Base-by-base conservation (phyloP, 2,329 filamentous ascomycete species). In the Neophaeococcomyces aloes region DNA sequence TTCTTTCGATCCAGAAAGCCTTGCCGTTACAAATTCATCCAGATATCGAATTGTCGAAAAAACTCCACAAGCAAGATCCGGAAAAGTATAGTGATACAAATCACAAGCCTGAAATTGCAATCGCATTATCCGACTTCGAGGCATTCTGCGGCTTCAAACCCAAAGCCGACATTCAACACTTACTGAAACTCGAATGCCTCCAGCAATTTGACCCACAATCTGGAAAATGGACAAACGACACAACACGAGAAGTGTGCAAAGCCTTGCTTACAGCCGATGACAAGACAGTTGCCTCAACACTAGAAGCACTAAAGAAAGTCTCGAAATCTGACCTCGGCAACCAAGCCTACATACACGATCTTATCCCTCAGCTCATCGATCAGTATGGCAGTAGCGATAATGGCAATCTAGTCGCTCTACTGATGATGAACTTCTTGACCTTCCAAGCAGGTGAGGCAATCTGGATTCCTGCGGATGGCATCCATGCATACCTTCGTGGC, bases 31-130 rank as follows among this genome's bases (percentile, higher is more conserved):
- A 87, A 57, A 71, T 86, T 11, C 83, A 87, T 50, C 83, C 82
- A 25, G 75, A 86, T 64, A 83, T 81, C 56, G 66, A 73, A 0
- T 70, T 86, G 1, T 74, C 83, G 0, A 63, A 70, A 7, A 70
- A 78, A 53, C 69, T 86, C 2, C 80, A 86, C 62, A 58, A 71
- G 42, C 59, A 76, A 50, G 70, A 85, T 42, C 81, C 82, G 0
- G 61, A 75, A 2, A 72, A 76, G 45, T 87, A 83, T 59, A 75
- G 74, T 1, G 82, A 88, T 51, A 65, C 74, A 2, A 87, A 87
- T 59, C 82, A 87, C 67, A 87, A 87, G 62, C 83, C 83, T 1
- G 83, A 88, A 57, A 87, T 88, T 42, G 82, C 83, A 1, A 66
- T 88, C 1, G 82, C 83, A 0, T 63, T 87, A 1, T 70, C 73